A percentile compares a stretch with the other conserved stretches of the same genome.
These are phyloP conservation scores for Apophysomyces ossiformis DNA, from an alignment of 371 early-diverging fungal species.

Conservation along the genomic window DNA sequence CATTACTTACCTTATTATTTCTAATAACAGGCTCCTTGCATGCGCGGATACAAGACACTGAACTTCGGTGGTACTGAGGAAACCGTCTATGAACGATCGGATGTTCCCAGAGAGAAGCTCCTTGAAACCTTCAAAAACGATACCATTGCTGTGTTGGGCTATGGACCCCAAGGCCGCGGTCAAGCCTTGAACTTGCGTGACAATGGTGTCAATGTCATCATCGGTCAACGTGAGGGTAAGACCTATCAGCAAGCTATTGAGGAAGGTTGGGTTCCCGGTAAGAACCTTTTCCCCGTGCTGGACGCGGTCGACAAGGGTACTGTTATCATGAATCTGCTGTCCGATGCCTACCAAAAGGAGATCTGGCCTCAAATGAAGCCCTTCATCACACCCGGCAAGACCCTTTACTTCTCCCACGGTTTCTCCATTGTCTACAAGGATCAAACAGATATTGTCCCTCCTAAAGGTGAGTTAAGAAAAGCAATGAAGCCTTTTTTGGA, in stretches of 20 bases:
- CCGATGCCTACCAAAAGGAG: constrained; percentile 95
- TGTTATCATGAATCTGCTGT: constrained; percentile 94
- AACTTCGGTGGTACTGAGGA: constrained; percentile 95
- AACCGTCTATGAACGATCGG: constrained; percentile 93
- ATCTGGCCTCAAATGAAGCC: constrained; percentile 92
- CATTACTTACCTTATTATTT: too few relatives aligned
- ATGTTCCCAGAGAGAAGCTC: constrained; percentile 92
- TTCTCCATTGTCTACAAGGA: constrained; percentile 95
- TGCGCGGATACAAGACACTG: constrained; percentile 89
- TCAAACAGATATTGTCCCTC: constrained; percentile 90
- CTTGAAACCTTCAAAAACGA: constrained; percentile 91
- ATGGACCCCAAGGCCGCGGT: constrained; percentile 97
- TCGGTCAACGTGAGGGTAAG: constrained; percentile 93
- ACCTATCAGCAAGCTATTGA: constrained; percentile 93
- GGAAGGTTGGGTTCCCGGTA: constrained; percentile 97
- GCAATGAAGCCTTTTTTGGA: neutral
- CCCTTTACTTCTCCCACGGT: constrained; percentile 97
- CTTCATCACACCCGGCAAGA: constrained; percentile 94
- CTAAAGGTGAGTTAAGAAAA: constrained; percentile 52
- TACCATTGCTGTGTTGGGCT: constrained; percentile 95
- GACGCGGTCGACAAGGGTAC: constrained; percentile 92
- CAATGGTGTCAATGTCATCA: constrained; percentile 94
- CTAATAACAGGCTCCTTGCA: constrained; percentile 44
- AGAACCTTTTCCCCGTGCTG: constrained; percentile 93
- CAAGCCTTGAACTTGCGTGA: constrained; percentile 97